These are phyloP conservation scores for Flaveria trinervia DNA, from an alignment of 129 eudicot genomes.

Conservation along the genomic window DNA sequence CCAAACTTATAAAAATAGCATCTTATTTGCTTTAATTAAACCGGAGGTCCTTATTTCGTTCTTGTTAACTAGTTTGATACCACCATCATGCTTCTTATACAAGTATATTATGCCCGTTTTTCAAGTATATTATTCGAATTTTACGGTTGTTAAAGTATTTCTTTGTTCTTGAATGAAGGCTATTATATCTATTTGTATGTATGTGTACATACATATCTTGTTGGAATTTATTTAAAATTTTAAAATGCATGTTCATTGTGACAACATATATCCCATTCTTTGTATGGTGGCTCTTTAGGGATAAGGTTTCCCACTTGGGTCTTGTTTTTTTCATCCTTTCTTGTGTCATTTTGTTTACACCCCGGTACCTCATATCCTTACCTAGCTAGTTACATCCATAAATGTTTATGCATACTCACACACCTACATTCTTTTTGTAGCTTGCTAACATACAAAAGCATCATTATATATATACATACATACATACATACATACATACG, in stretches of 20 bases:
- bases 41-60: too few species aligned
- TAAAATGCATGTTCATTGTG: conserved; percentile 12
- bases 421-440: conserved; percentile 32
- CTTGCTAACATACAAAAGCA: conserved; percentile 20
- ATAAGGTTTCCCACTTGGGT: conserved; percentile 37
- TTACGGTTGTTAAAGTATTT: too few species aligned
- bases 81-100: too few species aligned
- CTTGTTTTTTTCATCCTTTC: conserved; percentile 24
- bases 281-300: conserved; percentile 32
- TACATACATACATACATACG: too few species aligned
- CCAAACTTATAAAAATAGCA: too few species aligned
- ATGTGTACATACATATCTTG: neutral
- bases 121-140: too few species aligned
- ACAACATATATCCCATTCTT: conserved; percentile 27
- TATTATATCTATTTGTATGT: neutral
- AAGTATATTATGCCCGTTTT: too few species aligned
- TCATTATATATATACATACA: neutral
- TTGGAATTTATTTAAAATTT: neutral
- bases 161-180: too few species aligned
- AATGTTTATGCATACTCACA: neutral
- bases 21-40: too few species aligned
- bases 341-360: conserved; percentile 5
- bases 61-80: too few species aligned
- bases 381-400: neutral
- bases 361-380: conserved; percentile 4